Evolutionary conservation across 2,329 filamentous ascomycete genomes (phyloP).

Genomic region (Lojkania enalia): DNA sequence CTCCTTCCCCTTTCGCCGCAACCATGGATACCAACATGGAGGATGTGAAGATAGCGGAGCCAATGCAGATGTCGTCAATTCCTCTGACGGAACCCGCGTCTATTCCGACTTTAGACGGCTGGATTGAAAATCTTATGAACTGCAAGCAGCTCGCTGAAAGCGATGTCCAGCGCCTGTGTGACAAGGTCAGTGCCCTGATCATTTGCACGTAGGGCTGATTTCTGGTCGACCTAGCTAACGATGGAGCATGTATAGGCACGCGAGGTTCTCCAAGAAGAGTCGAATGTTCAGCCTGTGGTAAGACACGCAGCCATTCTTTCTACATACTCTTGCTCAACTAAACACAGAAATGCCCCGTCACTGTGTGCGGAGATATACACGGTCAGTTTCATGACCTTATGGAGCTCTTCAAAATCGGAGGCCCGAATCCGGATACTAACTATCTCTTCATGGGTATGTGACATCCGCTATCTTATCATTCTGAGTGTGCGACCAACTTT

Average conservation of each 20-base stretch:
- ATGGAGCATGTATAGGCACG: slow-evolving; percentile 65
- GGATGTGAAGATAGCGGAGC: slow-evolving; percentile 85
- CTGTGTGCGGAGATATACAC: slow-evolving; percentile 98
- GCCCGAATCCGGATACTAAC: slow-evolving; percentile 97
- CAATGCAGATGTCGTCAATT: slow-evolving; percentile 68
- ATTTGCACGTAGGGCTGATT: background rate
- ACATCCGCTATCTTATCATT: too few species aligned
- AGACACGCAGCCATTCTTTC: slow-evolving; percentile 30
- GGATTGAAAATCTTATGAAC: slow-evolving; percentile 97
- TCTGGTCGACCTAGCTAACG: slow-evolving; percentile 2
- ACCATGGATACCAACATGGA: slow-evolving; percentile 99
- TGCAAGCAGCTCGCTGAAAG: slow-evolving; percentile 97
- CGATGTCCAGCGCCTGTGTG: slow-evolving; percentile 95
- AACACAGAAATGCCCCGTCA: slow-evolving; percentile 85
- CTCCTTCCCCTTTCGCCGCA: slow-evolving; percentile 27
- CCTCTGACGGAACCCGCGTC: slow-evolving; percentile 81
- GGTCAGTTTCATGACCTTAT: slow-evolving; percentile 99
- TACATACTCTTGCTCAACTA: slow-evolving; percentile 20
- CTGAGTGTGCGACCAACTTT: too few species aligned
- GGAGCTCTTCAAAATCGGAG: slow-evolving; percentile 99
- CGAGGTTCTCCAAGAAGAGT: slow-evolving; percentile 96
- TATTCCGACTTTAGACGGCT: slow-evolving; percentile 91
- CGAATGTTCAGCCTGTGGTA: slow-evolving; percentile 98
- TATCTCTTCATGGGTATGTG: slow-evolving; percentile 95
- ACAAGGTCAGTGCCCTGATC: slow-evolving; percentile 71